Percentiles rank a stretch among this genome's conserved stretches.
These are phyloP conservation scores for Hymenoscyphus repandus DNA, from an alignment of 2,329 filamentous ascomycete genomes.

Conservation along the genomic window DNA sequence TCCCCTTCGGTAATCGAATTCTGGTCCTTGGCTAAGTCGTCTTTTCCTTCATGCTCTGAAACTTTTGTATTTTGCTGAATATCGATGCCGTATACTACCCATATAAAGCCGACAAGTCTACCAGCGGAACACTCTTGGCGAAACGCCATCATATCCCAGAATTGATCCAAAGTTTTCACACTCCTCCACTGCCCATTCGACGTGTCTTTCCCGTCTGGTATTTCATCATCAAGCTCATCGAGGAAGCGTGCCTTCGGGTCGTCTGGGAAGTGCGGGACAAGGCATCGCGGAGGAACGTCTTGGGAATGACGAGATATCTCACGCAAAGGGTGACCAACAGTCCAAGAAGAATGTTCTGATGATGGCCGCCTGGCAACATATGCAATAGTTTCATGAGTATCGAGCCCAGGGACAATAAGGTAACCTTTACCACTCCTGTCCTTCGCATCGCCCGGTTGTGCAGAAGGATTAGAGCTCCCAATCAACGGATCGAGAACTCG, in stretches of 20 bases:
- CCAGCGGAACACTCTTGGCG: slow-evolving; percentile 94
- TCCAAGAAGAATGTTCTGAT: slow-evolving; percentile 43
- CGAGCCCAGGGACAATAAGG: slow-evolving; percentile 80
- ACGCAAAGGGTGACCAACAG: slow-evolving; percentile 67
- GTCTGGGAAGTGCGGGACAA: slow-evolving; percentile 89
- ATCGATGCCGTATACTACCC: slow-evolving; percentile 58
- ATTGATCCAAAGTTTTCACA: slow-evolving; percentile 78
- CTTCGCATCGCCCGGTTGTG: slow-evolving; percentile 6
- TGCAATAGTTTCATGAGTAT: slow-evolving; percentile 71
- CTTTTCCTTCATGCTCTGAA: no score
- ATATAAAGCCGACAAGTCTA: slow-evolving; percentile 87
- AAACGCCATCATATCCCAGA: slow-evolving; percentile 98
- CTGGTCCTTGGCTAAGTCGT: no score
- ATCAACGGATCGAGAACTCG: slow-evolving; percentile 72
- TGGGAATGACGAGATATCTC: slow-evolving; percentile 57
- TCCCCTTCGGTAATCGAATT: no score
- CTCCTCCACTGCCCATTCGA: slow-evolving; percentile 72
- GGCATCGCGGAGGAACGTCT: slow-evolving; percentile 70
- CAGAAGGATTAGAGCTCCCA: slow-evolving; percentile 25
- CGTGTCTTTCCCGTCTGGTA: slow-evolving; percentile 52
- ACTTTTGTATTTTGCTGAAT: no score
- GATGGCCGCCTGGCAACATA: slow-evolving; percentile 59
- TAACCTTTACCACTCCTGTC: slow-evolving; percentile 64
- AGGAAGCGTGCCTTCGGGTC: slow-evolving; percentile 91
- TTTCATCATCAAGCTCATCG: slow-evolving; percentile 81